Conservation (phyloP, 768 basidiomycete species). For the Crassisporium funariophilum region DNA sequence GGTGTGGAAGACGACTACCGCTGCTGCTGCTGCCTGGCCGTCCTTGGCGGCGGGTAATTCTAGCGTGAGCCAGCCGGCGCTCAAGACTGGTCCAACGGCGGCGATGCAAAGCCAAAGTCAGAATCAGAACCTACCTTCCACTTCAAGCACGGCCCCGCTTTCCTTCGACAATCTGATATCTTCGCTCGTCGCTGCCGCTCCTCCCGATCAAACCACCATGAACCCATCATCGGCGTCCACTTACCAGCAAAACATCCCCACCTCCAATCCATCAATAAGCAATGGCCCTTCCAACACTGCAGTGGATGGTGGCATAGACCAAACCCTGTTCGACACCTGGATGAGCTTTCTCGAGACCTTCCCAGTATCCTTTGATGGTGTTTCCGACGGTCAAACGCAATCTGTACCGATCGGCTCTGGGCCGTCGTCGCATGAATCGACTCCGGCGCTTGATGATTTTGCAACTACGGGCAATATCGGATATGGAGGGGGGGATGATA, state of each 20-base stretch:
- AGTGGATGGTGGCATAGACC: constrained; percentile 30
- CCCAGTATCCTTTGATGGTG: constrained; percentile 35
- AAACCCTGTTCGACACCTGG: constrained; percentile 50
- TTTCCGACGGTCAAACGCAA: constrained; percentile 7
- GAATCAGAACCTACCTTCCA: no score
- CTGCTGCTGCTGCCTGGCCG: background rate
- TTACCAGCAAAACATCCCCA: no score
- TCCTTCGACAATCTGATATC: no score
- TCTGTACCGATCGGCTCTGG: background rate
- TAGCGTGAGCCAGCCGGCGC: no score
- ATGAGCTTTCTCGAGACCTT: constrained; percentile 51
- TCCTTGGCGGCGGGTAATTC: no score
- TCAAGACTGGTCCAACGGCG: no score
- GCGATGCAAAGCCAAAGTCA: no score
- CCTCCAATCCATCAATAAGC: constrained; percentile 24
- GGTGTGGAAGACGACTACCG: background rate
- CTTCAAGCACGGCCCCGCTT: no score
- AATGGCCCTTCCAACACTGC: constrained; percentile 1
- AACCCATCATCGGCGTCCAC: no score
- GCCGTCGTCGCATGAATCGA: constrained; percentile 11
- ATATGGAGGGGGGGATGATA: no score
- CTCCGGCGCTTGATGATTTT: constrained; percentile 15
- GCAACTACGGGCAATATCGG: background rate
- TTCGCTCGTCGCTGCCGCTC: no score
- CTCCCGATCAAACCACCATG: no score